A percentile compares a stretch with the other conserved stretches of the same genome.
Conservation (phyloP, 1,139 yeast species). For the Scheffersomyces insectosa region DNA sequence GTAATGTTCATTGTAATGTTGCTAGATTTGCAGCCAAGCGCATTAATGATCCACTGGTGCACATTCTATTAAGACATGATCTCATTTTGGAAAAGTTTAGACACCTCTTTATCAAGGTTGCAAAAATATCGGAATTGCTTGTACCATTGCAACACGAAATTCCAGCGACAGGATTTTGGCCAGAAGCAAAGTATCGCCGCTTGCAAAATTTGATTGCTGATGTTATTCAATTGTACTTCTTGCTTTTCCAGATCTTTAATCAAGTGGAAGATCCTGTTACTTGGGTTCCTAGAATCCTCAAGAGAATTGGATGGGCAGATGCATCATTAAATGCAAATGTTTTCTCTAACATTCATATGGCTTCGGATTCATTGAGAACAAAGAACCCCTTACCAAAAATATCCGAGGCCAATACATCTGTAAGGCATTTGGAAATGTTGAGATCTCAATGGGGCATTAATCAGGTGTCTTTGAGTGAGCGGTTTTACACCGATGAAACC, state of each 20-base stretch:
- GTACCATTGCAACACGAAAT: conserved; percentile 33
- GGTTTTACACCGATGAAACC: conserved; percentile 19
- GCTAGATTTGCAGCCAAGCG: conserved; percentile 30
- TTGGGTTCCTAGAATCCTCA: conserved; percentile 30
- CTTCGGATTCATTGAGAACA: conserved; percentile 29
- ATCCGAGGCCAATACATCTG: conserved; percentile 33
- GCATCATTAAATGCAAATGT: conserved; percentile 31
- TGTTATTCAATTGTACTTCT: conserved; percentile 29
- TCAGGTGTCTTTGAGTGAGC: conserved; percentile 26
- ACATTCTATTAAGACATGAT: conserved; percentile 22
- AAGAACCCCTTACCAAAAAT: conserved; percentile 33
- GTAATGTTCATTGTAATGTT: conserved; percentile 32
- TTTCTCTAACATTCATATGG: conserved; percentile 35
- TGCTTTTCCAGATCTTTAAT: conserved; percentile 26
- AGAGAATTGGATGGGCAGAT: conserved; percentile 35
- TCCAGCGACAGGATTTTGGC: conserved; percentile 39
- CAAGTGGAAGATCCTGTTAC: conserved; percentile 26
- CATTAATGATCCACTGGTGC: conserved; percentile 20
- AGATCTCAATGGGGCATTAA: conserved; percentile 32
- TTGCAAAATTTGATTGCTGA: conserved; percentile 29
- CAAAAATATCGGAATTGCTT: conserved; percentile 24
- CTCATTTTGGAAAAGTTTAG: conserved; percentile 24
- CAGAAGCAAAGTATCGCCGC: conserved; percentile 26
- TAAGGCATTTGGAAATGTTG: conserved; percentile 32
- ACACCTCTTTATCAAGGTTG: conserved; percentile 22